A percentile compares a stretch with the other conserved stretches of the same genome.
These are phyloP conservation scores for Diphasiastrum complanatum DNA, from an alignment of 83 land plant genomes.

Conservation along the genomic window DNA sequence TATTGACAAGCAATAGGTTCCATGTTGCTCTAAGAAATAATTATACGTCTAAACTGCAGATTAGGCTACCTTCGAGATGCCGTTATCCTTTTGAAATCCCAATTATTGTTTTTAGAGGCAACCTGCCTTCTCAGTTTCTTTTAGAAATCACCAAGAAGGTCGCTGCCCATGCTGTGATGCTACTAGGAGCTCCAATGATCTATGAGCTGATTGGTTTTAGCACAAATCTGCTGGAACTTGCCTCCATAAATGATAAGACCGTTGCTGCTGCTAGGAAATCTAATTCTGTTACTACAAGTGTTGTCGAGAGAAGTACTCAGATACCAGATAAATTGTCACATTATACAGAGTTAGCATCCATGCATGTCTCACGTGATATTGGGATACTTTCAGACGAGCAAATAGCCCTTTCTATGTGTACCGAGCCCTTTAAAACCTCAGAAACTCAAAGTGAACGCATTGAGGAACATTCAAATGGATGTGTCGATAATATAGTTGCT, in stretches of 20 bases:
- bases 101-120: conserved; percentile 26
- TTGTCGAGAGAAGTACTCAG: too few species aligned
- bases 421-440: too few species aligned
- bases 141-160: conserved; percentile 25
- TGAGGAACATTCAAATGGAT: background rate
- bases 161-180: conserved; percentile 18
- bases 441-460: too few species aligned
- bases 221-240: conserved; percentile 13
- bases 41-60: conserved; percentile 19
- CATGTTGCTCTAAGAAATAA: background rate
- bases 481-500: conserved; percentile 5
- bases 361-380: too few species aligned
- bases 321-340: too few species aligned
- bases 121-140: conserved; percentile 13
- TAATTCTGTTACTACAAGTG: background rate
- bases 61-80: conserved; percentile 24
- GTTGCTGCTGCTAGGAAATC: background rate
- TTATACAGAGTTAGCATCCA: too few species aligned
- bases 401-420: too few species aligned
- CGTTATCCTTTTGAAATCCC: conserved; percentile 34
- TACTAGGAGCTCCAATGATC: conserved; percentile 25
- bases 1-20: background rate
- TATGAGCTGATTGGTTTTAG: conserved; percentile 30
- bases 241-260: conserved; percentile 7
- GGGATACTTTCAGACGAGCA: too few species aligned